phyloP scores from a whole-genome alignment of 139 green algal species.

The Tetradesmus lagerheimii region DNA sequence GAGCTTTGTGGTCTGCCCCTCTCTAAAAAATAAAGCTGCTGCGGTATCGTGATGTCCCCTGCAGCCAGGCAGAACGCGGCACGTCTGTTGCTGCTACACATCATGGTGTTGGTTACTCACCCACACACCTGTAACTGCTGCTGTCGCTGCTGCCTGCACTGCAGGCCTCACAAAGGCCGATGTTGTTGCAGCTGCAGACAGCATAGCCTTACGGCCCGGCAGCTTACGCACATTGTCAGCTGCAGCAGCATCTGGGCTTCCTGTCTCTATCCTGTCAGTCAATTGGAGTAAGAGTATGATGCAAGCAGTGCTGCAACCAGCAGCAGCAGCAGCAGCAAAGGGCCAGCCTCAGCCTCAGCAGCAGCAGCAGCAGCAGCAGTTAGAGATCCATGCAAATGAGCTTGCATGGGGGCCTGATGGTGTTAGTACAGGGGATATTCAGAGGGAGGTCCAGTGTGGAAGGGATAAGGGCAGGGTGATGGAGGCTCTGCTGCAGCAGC shows the following conservation, averaged over 20 bases:
- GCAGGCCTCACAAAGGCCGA: conserved; percentile 18
- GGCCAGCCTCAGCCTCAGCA: background rate
- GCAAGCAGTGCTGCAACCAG: conserved; percentile 57
- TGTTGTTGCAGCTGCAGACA: conserved; percentile 45
- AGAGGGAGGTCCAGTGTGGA: conserved; percentile 58
- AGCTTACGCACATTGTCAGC: conserved; percentile 58
- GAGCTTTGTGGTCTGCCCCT: no score
- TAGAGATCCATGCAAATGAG: conserved; percentile 68
- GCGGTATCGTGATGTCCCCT: no score
- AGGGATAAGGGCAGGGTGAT: conserved; percentile 72
- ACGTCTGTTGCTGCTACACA: no score
- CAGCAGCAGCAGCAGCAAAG: conserved; percentile 38
- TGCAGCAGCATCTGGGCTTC: conserved; percentile 56
- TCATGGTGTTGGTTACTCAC: no score
- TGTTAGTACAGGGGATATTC: conserved; percentile 64
- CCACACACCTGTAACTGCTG: background rate
- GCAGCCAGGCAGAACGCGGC: no score
- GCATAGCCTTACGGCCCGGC: conserved; percentile 62
- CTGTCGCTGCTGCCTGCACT: background rate
- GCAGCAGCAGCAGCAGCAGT: conserved; percentile 9
- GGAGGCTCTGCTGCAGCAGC: conserved; percentile 45
- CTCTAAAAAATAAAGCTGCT: no score
- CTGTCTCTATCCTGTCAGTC: conserved; percentile 77
- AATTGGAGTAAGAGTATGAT: conserved; percentile 82
- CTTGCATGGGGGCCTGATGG: conserved; percentile 56